Base-by-base conservation (phyloP, 2,329 filamentous ascomycete genomes). In the Colletotrichum sp. region DNA sequence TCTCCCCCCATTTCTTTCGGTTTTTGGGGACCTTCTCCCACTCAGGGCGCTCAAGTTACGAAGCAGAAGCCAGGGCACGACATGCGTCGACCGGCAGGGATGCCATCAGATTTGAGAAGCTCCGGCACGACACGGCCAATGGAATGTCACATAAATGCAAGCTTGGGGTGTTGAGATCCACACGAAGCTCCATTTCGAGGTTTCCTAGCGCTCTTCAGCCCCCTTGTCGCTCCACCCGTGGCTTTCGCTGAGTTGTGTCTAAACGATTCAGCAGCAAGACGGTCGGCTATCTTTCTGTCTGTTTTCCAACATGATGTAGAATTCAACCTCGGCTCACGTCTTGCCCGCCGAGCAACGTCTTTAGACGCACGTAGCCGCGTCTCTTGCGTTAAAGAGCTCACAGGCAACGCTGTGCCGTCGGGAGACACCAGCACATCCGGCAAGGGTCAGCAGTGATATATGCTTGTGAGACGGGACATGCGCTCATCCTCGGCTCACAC, bases 31-130 rank as follows among this genome's bases (percentile, higher is more conserved):
- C 67, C 18, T 36, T 57, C 71, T 73, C 68, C 73, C 69, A 75
- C 55, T 72, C 73, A 75, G 73, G 32, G 55, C 63, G 57, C 21
- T 64, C 69, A 72, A 75, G 69, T 72, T 72, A 64, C 73, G 73
- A 75, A 75, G 69, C 73, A 74, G 65, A 71, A 43, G 57, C 68
- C 60, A 74, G 72, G 60, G 60, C 72, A 71, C 67, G 72, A 71
- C 72, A 65, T 74, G 68, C 68, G 67, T 71, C 68, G 43, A 32
- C 68, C 52, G 52, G 68, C 57, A 68, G 61, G 61, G 72, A 26
- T 55, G 39, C 39, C 61, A 24, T 48, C 32, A 64, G 69, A 55
- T 75, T 75, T 64, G 55, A 63, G 70, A 72, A 75, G 73, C 70
- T 75, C 59, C 43, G 64, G 73, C n/a, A 34, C 24, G 43, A 34